A percentile compares a stretch with the other conserved stretches of the same genome.
These are phyloP conservation scores for Mikania micrantha DNA, from an alignment of 129 eudicot genomes.

Conservation along the genomic window DNA sequence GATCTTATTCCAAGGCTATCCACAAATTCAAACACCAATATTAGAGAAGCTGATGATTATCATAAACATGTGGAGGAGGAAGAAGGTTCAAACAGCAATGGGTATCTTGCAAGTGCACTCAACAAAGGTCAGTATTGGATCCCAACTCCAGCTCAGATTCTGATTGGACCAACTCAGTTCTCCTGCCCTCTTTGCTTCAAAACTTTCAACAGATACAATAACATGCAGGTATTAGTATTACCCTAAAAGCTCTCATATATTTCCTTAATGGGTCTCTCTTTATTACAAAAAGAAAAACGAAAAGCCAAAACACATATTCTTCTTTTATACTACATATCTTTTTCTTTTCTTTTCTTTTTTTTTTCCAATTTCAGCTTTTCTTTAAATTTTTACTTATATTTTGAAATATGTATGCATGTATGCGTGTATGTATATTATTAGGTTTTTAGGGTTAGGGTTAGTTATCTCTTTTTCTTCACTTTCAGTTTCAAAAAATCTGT, in stretches of 20 bases:
- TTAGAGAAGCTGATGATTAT: conserved; percentile 8
- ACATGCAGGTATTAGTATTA: conserved; percentile 75
- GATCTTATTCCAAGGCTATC: conserved; percentile 35
- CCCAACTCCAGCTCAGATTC: conserved; percentile 90
- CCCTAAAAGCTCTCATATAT: conserved; percentile 19
- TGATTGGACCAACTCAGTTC: conserved; percentile 94
- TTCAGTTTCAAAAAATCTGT: conserved; percentile 20
- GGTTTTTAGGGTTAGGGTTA: conserved; percentile 22
- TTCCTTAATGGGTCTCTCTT: conserved; percentile 18
- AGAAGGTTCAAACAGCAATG: conserved; percentile 28
- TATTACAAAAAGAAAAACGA: conserved; percentile 32
- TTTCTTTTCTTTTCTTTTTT: no score
- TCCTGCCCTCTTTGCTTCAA: conserved; percentile 95
- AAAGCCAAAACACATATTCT: conserved; percentile 33
- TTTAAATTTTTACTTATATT: conserved; percentile 23
- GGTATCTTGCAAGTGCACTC: conserved; percentile 46
- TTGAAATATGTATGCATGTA: neutral
- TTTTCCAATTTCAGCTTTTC: conserved; percentile 45
- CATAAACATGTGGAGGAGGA: conserved; percentile 36
- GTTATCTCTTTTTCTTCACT: conserved; percentile 32
- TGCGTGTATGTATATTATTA: conserved; percentile 14
- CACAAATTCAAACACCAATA: conserved; percentile 13
- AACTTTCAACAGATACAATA: conserved; percentile 93
- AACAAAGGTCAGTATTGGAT: conserved; percentile 98
- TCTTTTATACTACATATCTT: conserved; percentile 33